These are phyloP conservation scores for Suhomyces anneliseae DNA, from an alignment of 1,139 yeast genomes.

Conservation along the genomic window DNA sequence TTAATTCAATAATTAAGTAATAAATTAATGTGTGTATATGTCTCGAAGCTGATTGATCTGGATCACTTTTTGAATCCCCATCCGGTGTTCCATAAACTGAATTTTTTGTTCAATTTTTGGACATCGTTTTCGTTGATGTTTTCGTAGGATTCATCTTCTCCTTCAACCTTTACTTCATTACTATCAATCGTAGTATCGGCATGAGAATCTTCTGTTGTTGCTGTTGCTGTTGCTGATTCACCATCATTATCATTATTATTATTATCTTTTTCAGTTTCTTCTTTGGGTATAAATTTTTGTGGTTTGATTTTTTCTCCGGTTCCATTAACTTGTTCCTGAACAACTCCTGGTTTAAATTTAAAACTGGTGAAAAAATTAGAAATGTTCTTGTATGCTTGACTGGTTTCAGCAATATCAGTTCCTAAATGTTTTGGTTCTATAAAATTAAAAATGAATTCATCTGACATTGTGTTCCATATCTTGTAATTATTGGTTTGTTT, in stretches of 20 bases:
- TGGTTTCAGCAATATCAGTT: constrained; percentile 22
- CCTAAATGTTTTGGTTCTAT: constrained; percentile 76
- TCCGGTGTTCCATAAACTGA: constrained; percentile 15
- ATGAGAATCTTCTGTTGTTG: too few species aligned
- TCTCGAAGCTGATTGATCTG: too few species aligned
- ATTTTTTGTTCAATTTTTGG: constrained; percentile 7
- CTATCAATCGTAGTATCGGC: neutral
- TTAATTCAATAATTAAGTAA: too few species aligned
- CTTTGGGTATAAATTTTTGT: constrained; percentile 13
- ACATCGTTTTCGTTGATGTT: constrained; percentile 5
- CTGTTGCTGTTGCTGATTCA: too few species aligned
- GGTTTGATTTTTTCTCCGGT: constrained; percentile 7
- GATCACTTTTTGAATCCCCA: constrained; percentile 15
- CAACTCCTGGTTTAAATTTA: constrained; percentile 8
- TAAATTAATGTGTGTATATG: too few species aligned
- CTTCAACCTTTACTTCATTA: neutral
- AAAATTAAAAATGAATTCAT: constrained; percentile 85
- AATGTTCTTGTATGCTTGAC: constrained; percentile 22
- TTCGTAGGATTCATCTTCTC: constrained; percentile 6
- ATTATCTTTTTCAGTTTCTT: constrained; percentile 1
- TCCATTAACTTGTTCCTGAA: neutral
- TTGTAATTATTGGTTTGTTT: constrained; percentile 61
- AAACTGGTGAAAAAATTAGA: constrained; percentile 25
- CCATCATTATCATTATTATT: neutral
- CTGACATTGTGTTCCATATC: constrained; percentile 73